Base-by-base conservation (phyloP, 2,329 filamentous ascomycete genomes). In the Phoma sp. region DNA sequence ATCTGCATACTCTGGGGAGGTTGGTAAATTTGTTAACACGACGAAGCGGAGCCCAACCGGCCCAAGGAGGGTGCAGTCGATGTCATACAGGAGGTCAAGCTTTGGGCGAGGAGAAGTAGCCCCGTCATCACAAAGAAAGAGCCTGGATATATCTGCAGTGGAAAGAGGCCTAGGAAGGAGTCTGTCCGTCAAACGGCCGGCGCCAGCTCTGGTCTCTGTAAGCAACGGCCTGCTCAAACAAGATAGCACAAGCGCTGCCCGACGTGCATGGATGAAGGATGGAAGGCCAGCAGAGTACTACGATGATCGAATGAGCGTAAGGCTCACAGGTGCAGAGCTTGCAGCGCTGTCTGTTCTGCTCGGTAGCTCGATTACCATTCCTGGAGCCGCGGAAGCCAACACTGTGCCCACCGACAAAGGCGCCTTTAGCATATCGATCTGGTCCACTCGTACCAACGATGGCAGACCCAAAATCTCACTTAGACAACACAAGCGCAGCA, bases 361-460 rank as follows among this genome's bases (percentile, higher is more conserved):
- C 7, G 72, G 69, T 10, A 67, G 53, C 32, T 51, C 62, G 7
- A 20, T 67, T 11, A 45, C 37, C 25, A 15, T 32, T 6, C 25
- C 55, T n/a, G 57, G 18, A 12, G n/a, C 45, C 15, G 15, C 15
- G 5, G 30, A 25, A 12, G 48, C 10, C 28, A 45, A 48, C 14
- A n/a, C 42, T 3, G 30, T 40, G 9, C n/a, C 36, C 10, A 20
- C 33, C 7, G 46, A 60, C 23, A 60, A 37, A 29, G 67, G 70
- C n/a, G 72, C 68, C 6, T 65, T 67, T 37, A 60, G 65, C 17
- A 61, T 74, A 15, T 67, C 71, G 2, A 64, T 74, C 11, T 45
- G 28, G 7, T 33, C 53, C 7, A 42, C 42, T 5, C 14, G 34
- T 14, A 49, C 45, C 2, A 52, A 56, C 2, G 51, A 66, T 20